Conservation (phyloP, 169 alveolate species). For the Besnoitia besnoiti region DNA sequence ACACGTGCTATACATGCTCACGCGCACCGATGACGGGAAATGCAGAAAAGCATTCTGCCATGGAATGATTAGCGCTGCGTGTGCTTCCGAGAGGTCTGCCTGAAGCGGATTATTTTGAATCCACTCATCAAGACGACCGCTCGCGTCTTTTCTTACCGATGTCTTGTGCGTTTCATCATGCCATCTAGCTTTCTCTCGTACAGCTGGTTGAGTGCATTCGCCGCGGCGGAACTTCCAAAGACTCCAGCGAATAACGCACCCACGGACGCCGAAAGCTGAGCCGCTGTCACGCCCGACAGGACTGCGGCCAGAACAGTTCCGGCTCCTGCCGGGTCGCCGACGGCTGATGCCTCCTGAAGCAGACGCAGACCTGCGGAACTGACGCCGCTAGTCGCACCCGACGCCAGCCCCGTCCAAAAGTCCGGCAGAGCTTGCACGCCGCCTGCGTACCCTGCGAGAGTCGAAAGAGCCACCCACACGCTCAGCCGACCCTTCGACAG, state of each 20-base stretch:
- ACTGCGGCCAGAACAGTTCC: neutral
- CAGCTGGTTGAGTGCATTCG: slow-evolving; percentile 61
- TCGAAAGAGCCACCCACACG: slow-evolving; percentile 44
- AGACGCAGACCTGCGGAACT: neutral
- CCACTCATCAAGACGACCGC: too few relatives aligned
- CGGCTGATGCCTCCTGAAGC: slow-evolving; percentile 21
- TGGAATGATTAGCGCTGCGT: too few relatives aligned
- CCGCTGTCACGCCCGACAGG: neutral
- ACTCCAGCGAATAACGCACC: slow-evolving; percentile 54
- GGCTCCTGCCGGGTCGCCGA: neutral
- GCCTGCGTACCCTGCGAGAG: slow-evolving; percentile 48
- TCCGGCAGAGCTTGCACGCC: slow-evolving; percentile 33
- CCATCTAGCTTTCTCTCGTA: slow-evolving; percentile 59
- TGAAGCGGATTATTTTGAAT: too few relatives aligned
- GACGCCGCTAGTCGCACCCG: slow-evolving; percentile 1
- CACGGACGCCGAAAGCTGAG: neutral
- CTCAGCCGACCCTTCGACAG: slow-evolving; percentile 62
- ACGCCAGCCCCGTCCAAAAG: neutral
- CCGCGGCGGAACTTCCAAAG: slow-evolving; percentile 56
- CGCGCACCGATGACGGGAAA: too few relatives aligned
- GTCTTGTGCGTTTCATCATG: slow-evolving; percentile 58
- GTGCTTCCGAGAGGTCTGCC: too few relatives aligned
- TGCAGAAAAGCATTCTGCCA: too few relatives aligned
- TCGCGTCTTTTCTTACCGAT: slow-evolving; percentile 51
- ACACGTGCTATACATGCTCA: too few relatives aligned